Conservation (phyloP, 345 rosid species). For the Dovyalis caffra region DNA sequence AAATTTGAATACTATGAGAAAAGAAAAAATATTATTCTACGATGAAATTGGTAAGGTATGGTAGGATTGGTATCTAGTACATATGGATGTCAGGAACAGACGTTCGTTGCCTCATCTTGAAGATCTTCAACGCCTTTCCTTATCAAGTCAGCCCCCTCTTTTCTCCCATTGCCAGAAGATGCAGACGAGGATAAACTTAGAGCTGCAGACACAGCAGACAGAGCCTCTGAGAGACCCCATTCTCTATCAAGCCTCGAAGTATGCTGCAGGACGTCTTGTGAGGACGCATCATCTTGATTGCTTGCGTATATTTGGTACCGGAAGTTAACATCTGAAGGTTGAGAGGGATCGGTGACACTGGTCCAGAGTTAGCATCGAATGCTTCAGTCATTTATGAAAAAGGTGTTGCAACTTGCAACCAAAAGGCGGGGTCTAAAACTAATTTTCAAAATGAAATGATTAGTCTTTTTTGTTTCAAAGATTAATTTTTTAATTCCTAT, state of each 20-base stretch:
- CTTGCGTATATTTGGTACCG: background rate
- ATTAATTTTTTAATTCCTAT: no score
- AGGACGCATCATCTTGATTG: background rate
- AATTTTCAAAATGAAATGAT: no score
- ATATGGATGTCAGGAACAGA: background rate
- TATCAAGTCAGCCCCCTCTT: background rate
- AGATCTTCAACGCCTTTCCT: background rate
- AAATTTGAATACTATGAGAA: background rate
- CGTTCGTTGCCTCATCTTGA: background rate
- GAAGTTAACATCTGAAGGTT: background rate
- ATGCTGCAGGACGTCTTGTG: background rate
- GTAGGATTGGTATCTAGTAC: background rate
- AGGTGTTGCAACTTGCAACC: background rate
- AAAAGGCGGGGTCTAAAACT: no score
- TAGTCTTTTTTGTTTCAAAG: no score
- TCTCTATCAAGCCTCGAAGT: background rate
- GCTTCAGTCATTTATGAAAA: background rate
- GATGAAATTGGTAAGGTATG: background rate
- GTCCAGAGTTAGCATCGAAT: background rate
- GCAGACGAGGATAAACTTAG: constrained; percentile 3
- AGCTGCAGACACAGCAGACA: background rate
- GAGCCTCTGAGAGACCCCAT: background rate
- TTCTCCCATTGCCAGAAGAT: constrained; percentile 1
- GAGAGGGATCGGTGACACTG: background rate
- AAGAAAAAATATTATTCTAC: no score